A percentile compares a stretch with the other conserved stretches of the same genome.
These are phyloP conservation scores for Straminergon stramineum DNA, from an alignment of 225 moss, liverwort and hornwort genomes.

Conservation along the genomic window DNA sequence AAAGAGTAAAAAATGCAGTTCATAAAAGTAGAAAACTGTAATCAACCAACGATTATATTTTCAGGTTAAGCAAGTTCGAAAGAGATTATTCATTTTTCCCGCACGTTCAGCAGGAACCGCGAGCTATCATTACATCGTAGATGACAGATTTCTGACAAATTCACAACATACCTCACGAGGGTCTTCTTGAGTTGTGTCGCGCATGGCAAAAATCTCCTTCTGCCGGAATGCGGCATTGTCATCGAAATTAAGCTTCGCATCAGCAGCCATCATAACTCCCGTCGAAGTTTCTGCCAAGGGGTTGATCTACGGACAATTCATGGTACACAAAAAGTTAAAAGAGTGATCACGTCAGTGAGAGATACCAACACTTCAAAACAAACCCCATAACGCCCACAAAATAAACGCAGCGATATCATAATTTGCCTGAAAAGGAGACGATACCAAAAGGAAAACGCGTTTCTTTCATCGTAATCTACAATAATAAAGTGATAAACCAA, in stretches of 20 bases:
- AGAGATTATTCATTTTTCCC: not conserved
- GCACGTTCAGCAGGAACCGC: not conserved
- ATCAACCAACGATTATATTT: not conserved
- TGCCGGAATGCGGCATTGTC: constrained; percentile 90
- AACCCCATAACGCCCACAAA: not conserved
- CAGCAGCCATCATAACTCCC: constrained; percentile 71
- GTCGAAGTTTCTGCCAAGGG: constrained; percentile 83
- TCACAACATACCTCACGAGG: constrained; percentile 63
- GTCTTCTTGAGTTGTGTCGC: constrained; percentile 89
- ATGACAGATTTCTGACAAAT: not conserved
- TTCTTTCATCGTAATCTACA: not conserved
- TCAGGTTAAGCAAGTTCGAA: not conserved
- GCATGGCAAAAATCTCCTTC: constrained; percentile 74
- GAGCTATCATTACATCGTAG: not conserved
- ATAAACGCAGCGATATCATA: not conserved
- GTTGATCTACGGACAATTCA: constrained; percentile 51
- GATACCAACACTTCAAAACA: not conserved
- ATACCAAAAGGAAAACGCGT: not conserved
- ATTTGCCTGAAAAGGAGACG: not conserved
- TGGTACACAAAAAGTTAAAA: not conserved
- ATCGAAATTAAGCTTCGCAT: constrained; percentile 98
- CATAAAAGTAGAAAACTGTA: not conserved
- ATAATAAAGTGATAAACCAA: not conserved
- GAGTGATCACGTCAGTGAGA: not conserved
- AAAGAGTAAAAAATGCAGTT: not conserved